Base-by-base conservation (phyloP, 148 eudicot species). In the Silene conica region DNA sequence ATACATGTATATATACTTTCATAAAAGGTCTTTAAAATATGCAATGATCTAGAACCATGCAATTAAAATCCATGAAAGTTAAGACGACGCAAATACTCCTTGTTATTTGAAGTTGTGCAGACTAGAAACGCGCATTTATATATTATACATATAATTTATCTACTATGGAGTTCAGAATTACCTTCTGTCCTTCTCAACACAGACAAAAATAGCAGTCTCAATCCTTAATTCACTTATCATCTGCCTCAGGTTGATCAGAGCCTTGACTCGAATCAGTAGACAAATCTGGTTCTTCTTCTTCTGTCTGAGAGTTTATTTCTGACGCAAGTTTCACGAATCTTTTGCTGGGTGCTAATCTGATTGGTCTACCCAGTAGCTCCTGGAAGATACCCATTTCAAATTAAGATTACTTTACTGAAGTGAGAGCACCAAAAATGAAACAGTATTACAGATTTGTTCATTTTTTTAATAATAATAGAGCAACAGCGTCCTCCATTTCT, bases 361-460 rank as follows among this genome's bases (percentile, higher is more conserved):
- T 80, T 46, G 83, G 77, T 71, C 96, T 88, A 31, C 89, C 98
- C 88, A 89, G 81, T 72, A 94, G 80, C 74, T 77, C 82, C 98
- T 93, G 80, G 67, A 80, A 86, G 41, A 79, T 31, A 70, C 62
- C 8, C 5, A 3, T 13, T 46, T 67, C 7, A 6, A 71, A 45
- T 46, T 45, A 31, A 20, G 19, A 67, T 55, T n/a, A 76, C 34
- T 19, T 10, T 34, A 20, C 11, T 23, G 38, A 25, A 14, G 23
- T 25, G 14, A 15, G 72, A 23, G 19, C 6, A 10, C 2, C 2
- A 52, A 26, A 69, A 52, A 52, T 3, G 18, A 18, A 64, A 34
- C 46, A 50, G 3, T 41, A 8, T 67, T 67, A 16, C 38, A 38
- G 2, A 8, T 64, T 31, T 5, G 11, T 11, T 2, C 38, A 3